Base-by-base conservation (phyloP, 805 yeast species). In the Schwanniomyces pseudopolymorphus region DNA sequence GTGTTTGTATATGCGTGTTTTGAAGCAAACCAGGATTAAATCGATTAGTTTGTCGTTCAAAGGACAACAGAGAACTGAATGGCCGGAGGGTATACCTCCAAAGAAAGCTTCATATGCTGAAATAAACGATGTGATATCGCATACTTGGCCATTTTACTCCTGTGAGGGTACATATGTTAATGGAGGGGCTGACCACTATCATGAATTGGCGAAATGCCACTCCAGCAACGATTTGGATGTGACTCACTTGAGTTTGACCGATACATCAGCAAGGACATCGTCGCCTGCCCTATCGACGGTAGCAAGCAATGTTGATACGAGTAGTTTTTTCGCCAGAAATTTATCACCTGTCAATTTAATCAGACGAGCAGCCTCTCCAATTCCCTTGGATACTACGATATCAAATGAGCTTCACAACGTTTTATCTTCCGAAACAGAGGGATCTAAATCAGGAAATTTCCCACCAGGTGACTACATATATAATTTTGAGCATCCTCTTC, bases 21-120 rank as follows among this genome's bases (percentile, higher is more conserved):
- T 82, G 39, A 89, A 89, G 57, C 84, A 92, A 0, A 74, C 84
- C 24, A 87, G 83, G 60, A 70, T 91, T 49, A 88, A 86, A 63
- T 61, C 78, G 16, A 79, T 91, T 10, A 61, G 69, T 4, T 70
- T 91, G 40, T 70, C 74, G 1, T 81, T 91, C 55, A 75, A 75
- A 43, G 97, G 97, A 1, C 60, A 64, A 1, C 79, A 87, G 31
- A 76, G 87, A 53, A 91, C 97, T 0, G 96, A 91, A 50, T 91
- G 97, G 97, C 97, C 97, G 2, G 97, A 94, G 59, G 99, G 99
- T 2, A 91, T 92, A 16, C 98, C 98, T 0, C 97, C 97, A 0
- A 88, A 86, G 60, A 83, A 83, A 53, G 72, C 73, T 14, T 86
- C 83, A 11, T 83, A 79, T 49, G 63, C 66, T 27, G 99, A 94